Evolutionary conservation across 768 basidiomycete species (phyloP).

Genomic region (Gloeophyllum trabeum): DNA sequence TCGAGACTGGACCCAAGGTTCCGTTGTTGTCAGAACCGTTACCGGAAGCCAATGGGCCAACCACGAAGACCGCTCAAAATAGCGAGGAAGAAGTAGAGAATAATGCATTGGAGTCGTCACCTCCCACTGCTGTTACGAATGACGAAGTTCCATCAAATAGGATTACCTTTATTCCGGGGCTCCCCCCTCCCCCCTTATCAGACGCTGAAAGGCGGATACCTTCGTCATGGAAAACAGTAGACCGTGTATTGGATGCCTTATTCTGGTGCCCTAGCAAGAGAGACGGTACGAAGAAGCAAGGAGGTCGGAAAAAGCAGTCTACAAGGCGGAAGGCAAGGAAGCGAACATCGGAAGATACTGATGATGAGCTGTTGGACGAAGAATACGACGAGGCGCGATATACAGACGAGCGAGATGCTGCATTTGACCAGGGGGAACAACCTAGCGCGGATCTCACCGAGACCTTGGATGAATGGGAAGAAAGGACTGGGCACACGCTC

Average conservation of each 20-base stretch:
- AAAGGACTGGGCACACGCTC: constrained; percentile 27
- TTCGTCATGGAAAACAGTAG: constrained; percentile 76
- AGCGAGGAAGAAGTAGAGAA: constrained; percentile 13
- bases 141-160: background rate
- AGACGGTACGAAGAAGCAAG: constrained; percentile 7
- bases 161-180: background rate
- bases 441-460: constrained; percentile 44
- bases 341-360: constrained; percentile 12
- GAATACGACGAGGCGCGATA: constrained; percentile 18
- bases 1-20: constrained; percentile 56
- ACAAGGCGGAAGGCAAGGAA: constrained; percentile 15
- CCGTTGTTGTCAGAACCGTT: constrained; percentile 43
- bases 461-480: constrained; percentile 54
- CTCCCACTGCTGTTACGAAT: background rate
- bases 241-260: constrained; percentile 78
- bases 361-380: constrained; percentile 17
- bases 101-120: background rate
- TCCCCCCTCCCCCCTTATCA: constrained; percentile 25
- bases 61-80: constrained; percentile 32
- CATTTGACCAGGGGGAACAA: constrained; percentile 51
- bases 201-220: constrained; percentile 75
- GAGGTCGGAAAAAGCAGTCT: constrained; percentile 12
- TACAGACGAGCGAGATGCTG: constrained; percentile 20
- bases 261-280: constrained; percentile 39
- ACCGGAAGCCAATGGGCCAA: constrained; percentile 17